A percentile compares a stretch with the other conserved stretches of the same genome.
Conservation (phyloP, 371 early-diverging fungal genomes). For the Circinella umbellata region DNA sequence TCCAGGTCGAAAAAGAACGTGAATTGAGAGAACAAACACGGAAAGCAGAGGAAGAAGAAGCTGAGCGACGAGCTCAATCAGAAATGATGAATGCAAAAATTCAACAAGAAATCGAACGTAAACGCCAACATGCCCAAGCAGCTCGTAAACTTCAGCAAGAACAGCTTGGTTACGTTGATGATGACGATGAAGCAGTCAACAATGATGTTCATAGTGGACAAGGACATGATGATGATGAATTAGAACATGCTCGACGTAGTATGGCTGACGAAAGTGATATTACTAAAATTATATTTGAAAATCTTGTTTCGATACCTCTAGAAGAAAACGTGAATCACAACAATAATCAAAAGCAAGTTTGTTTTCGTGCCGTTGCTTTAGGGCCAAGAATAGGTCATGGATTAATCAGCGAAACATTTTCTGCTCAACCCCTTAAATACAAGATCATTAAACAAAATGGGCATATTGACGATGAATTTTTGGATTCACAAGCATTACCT, state of each 20-base stretch:
- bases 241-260: conserved; percentile 16
- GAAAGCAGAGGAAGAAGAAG: conserved; percentile 45
- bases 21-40: conserved; percentile 46
- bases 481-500: conserved; percentile 29
- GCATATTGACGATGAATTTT: conserved; percentile 23
- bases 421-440: conserved; percentile 45
- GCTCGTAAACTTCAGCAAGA: conserved; percentile 36
- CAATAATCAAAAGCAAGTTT: conserved; percentile 23
- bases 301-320: conserved; percentile 49
- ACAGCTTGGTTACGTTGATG: conserved; percentile 34
- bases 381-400: conserved; percentile 49
- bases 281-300: conserved; percentile 53
- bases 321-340: conserved; percentile 21
- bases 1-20: conserved; percentile 38
- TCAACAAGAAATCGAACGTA: conserved; percentile 57
- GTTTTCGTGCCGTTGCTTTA: conserved; percentile 46
- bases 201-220: conserved; percentile 33
- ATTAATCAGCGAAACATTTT: conserved; percentile 39
- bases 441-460: conserved; percentile 23
- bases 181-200: conserved; percentile 21
- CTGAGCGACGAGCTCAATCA: conserved; percentile 55
- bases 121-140: conserved; percentile 45
- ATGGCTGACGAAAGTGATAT: conserved; percentile 45
- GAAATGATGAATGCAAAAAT: conserved; percentile 62
- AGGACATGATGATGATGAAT: conserved; percentile 8